Percentiles rank a stretch among this genome's conserved stretches.
Conservation (phyloP, 2,329 filamentous ascomycete genomes). For the Claviceps citrina region DNA sequence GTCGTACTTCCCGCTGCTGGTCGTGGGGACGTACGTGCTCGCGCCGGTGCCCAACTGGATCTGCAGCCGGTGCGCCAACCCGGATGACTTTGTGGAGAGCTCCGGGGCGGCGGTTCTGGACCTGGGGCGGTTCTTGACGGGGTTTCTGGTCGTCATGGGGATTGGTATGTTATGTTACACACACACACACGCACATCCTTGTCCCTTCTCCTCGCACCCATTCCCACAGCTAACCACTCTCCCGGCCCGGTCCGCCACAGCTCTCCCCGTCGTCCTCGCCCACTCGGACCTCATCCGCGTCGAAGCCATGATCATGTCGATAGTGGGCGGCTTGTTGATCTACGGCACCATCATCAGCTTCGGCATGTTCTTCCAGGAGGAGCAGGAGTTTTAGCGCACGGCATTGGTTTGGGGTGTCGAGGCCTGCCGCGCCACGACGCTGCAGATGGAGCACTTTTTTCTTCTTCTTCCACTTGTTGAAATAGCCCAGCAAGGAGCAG, state of each 20-base stretch:
- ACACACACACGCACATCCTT: no score
- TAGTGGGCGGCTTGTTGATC: conserved; percentile 81
- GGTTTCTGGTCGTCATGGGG: conserved; percentile 93
- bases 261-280: conserved; percentile 73
- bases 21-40: conserved; percentile 88
- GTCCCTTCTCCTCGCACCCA: no score
- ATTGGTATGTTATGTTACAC: conserved; percentile 65
- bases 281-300: conserved; percentile 70
- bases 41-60: conserved; percentile 96
- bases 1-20: conserved; percentile 86
- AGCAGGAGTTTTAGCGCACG: conserved; percentile 67
- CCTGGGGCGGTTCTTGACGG: conserved; percentile 84
- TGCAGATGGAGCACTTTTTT: no score
- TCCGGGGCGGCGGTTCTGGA: conserved; percentile 75
- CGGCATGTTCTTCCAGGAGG: conserved; percentile 94
- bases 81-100: conserved; percentile 88
- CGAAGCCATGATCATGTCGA: conserved; percentile 88
- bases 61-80: conserved; percentile 72
- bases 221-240: no score
- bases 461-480: no score
- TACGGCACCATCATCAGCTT: conserved; percentile 98
- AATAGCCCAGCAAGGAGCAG: no score
- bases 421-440: no score
- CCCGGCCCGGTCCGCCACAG: no score
- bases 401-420: no score